Evolutionary conservation across 2,329 filamentous ascomycete genomes (phyloP), one percentile per base, ranked within the genome.

Genomic region (Fusarium sp.): DNA sequence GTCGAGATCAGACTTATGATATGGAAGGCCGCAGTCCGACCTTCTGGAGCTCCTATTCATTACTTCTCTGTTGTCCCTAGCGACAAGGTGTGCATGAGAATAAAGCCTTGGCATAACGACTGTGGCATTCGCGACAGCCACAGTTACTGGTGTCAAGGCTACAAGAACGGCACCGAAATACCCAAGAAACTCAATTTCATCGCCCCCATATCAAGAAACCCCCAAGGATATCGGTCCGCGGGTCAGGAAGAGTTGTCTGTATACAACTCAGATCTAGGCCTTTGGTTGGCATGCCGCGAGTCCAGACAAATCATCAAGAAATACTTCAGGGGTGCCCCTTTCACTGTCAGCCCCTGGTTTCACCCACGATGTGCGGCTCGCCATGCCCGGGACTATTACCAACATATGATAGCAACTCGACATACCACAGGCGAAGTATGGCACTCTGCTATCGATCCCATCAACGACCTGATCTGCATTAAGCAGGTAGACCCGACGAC

Each of bases 281-380:
- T 60, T 3, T 60, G 58, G 58, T n/a, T 16, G 1, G 58, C 58
- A 3, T 60, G 58, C 16, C 3, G 1, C 10, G 58, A 60, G 13
- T 60, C 58, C 23, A 27, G 58, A 16, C 7, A 34, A 12, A 31
- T 56, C 4, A 47, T 60, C 1, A 13, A 3, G 28, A 37, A 18
- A 12, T 27, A 18, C 1, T 60, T 60, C 31, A n/a, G 13, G 15
- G n/a, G 23, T 23, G 23, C 23, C 23, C 23, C 23, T 23, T 23
- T 23, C 23, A 23, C 23, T 4, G 23, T 23, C 23, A 23, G 23
- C 23, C 23, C 23, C 23, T 23, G 23, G 23, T 23, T 23, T 23
- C 4, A 23, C 23, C 23, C 23, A 23, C 23, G 23, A 23, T 23
- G 23, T 5, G 23, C 23, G 4, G 23, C 23, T 23, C 23, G 23